Conservation (phyloP, 768 basidiomycete genomes). For the Tricholoma hemisulphureum region DNA sequence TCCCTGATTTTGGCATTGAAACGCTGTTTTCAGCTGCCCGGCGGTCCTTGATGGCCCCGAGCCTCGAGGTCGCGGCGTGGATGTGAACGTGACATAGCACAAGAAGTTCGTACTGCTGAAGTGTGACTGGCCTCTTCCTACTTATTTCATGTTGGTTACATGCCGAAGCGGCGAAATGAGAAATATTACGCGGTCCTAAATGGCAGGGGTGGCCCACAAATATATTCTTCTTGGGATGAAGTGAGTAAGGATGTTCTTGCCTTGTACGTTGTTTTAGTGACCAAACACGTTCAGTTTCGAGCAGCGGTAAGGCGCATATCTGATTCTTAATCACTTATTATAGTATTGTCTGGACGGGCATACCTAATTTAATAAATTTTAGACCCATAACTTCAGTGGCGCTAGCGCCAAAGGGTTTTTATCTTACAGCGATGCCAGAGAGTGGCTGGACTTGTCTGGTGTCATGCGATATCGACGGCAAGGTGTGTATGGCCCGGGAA, state of each 20-base stretch:
- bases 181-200: conserved; percentile 15
- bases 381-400: conserved; percentile 13
- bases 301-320: conserved; percentile 5
- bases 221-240: conserved; percentile 5
- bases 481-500: background rate
- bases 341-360: background rate
- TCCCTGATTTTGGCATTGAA: conserved; percentile 29
- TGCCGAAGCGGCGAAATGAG: conserved; percentile 1
- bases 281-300: conserved; percentile 6
- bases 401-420: conserved; percentile 14
- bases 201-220: conserved; percentile 11
- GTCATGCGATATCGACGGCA: background rate
- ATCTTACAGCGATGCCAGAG: conserved; percentile 10
- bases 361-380: background rate
- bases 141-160: background rate
- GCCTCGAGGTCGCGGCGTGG: too few relatives aligned
- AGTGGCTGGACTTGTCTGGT: conserved; percentile 9
- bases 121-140: background rate
- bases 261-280: background rate
- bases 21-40: too few relatives aligned
- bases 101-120: too few relatives aligned
- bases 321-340: background rate
- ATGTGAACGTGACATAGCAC: too few relatives aligned
- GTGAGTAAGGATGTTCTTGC: conserved; percentile 3
- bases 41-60: too few relatives aligned